Percentiles rank a stretch among this genome's conserved stretches.
Conservation (phyloP, 2,329 filamentous ascomycete genomes). For the Scorias spongiosa region DNA sequence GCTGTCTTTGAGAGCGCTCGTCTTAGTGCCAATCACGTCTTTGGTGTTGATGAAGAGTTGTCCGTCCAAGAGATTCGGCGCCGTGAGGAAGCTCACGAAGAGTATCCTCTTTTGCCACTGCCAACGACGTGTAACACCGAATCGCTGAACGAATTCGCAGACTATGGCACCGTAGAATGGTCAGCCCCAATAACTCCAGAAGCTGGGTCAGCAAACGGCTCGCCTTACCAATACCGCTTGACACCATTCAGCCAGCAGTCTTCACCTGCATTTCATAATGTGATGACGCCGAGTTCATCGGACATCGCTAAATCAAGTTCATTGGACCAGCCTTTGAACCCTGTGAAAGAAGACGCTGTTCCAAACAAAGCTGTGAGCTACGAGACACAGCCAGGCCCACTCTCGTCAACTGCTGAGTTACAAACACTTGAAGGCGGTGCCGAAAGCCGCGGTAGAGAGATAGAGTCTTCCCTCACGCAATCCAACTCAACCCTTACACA, state of each 20-base stretch:
- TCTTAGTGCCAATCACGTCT: slow-evolving; percentile 10
- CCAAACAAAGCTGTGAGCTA: too few species aligned
- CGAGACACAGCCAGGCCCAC: too few species aligned
- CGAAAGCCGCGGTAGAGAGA: too few species aligned
- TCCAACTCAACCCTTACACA: too few species aligned
- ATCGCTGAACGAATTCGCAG: slow-evolving; percentile 11
- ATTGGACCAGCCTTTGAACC: too few species aligned
- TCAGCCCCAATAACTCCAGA: neutral
- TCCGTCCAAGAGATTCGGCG: slow-evolving; percentile 12
- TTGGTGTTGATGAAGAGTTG: slow-evolving; percentile 4
- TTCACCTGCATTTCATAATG: neutral
- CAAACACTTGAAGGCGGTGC: too few species aligned
- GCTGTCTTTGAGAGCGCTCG: slow-evolving; percentile 6
- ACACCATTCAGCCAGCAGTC: neutral
- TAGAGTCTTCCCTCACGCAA: too few species aligned
- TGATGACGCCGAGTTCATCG: neutral
- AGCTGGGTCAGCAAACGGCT: neutral
- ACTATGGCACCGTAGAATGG: slow-evolving; percentile 9
- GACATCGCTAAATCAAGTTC: too few species aligned
- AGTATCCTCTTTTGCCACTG: slow-evolving; percentile 13
- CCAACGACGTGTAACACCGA: slow-evolving; percentile 15
- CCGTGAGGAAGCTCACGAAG: slow-evolving; percentile 8
- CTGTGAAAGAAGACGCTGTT: too few species aligned
- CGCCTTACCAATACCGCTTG: neutral
- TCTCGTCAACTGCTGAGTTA: too few species aligned